Evolutionary conservation across 2,329 filamentous ascomycete genomes (phyloP), one percentile per base, ranked within the genome.

Genomic region (Calonectria leucothoes): DNA sequence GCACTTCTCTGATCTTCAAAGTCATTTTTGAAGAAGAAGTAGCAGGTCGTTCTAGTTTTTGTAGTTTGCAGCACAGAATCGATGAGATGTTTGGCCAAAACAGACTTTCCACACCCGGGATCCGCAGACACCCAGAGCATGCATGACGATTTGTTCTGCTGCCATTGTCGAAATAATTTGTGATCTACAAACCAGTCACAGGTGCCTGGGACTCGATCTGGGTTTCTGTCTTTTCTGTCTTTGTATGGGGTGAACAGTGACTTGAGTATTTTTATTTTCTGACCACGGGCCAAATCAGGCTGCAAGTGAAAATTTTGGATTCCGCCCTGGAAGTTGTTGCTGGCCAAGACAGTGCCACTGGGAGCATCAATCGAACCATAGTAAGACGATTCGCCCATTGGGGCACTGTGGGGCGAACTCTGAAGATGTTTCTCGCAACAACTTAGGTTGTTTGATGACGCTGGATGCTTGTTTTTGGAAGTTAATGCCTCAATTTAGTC

Each of bases 21-120:
- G 31, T 86, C 85, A 23, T 86, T 84, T 37, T 86, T 86, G 79
- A 87, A 87, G 75, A 87, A 88, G 78, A 86, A 88, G 66, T 87
- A 87, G 65, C 83, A 85, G 5, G 76, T 78, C 0, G 78, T 82
- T 25, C 75, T 78, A 0, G 66, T 66, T 3, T 51, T 20, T 0
- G 39, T 76, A 0, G 33, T 76, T 0, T 64, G 67, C 1, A 86
- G 70, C 0, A 81, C 64, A 0, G 75, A n/a, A 33, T 87, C 84
- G 0, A 84, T 76, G 1, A 88, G 71, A 42, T 82, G 80, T 71
- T 76, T 85, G 12, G 83, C 79, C 1, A 88, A 74, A 7, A 87
- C 86, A 0, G 86, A 87, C 73, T 87, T 87, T 10, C 86, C 86
- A 51, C 84, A 86, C 0, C 86, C 86, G 3, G 86, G 86, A 66